Evolutionary conservation across 2,329 filamentous ascomycete genomes (phyloP).

Genomic region (Aureobasidium uvarum): DNA sequence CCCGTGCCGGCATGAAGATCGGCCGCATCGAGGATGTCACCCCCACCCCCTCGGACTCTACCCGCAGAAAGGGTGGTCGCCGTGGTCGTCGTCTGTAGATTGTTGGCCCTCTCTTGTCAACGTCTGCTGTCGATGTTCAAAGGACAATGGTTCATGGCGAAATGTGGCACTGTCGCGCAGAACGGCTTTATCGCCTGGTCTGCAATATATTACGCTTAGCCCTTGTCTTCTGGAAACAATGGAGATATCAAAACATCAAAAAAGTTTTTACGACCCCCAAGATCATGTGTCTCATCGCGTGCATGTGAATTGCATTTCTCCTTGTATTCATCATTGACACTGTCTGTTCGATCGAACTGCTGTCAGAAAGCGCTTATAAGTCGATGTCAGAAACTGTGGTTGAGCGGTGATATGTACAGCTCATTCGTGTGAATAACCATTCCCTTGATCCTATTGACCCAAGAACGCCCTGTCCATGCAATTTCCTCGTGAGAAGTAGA

Average conservation of each 20-base stretch:
- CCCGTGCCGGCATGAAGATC: slow-evolving; percentile 99
- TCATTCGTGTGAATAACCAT: too few species aligned
- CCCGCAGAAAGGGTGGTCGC: slow-evolving; percentile 99
- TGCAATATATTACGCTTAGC: slow-evolving; percentile 33
- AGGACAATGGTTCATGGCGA: slow-evolving; percentile 31
- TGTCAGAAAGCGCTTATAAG: neutral
- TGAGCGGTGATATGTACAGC: slow-evolving; percentile 1
- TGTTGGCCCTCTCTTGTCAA: slow-evolving; percentile 28
- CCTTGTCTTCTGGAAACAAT: slow-evolving; percentile 21
- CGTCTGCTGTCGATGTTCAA: slow-evolving; percentile 17
- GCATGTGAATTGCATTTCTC: too few species aligned
- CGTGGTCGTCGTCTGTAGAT: slow-evolving; percentile 98
- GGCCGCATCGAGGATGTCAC: slow-evolving; percentile 99
- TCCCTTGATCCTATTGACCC: neutral
- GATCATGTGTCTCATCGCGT: neutral
- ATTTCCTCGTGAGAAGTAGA: neutral
- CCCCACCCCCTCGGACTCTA: slow-evolving; percentile 98
- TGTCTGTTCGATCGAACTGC: too few species aligned
- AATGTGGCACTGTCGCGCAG: slow-evolving; percentile 42
- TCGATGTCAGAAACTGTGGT: neutral
- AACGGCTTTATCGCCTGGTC: slow-evolving; percentile 42
- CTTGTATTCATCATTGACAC: too few species aligned
- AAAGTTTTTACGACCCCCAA: slow-evolving; percentile 13
- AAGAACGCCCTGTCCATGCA: slow-evolving; percentile 13
- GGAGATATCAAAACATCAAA: slow-evolving; percentile 23